These are phyloP conservation scores for Ceratobasidium theobromae DNA, from an alignment of 1,284 basidiomycete species.

Conservation along the genomic window DNA sequence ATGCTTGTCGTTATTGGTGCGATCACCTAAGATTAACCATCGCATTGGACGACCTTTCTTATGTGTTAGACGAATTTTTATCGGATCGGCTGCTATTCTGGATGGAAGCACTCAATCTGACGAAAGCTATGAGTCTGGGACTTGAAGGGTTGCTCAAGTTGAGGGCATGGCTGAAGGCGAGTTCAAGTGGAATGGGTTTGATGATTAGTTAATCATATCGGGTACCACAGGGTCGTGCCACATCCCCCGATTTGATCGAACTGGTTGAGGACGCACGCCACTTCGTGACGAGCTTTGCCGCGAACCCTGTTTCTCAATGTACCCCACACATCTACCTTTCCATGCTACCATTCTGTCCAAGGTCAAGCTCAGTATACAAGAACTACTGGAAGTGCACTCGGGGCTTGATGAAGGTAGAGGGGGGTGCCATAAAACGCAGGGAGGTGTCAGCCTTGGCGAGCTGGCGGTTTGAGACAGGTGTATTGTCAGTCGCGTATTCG, in stretches of 20 bases:
- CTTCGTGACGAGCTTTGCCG: not conserved
- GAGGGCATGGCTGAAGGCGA: not conserved
- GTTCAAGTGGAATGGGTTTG: not conserved
- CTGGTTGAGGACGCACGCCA: not conserved
- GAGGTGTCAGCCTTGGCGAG: not conserved
- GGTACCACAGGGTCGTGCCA: not conserved
- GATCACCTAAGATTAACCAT: not conserved
- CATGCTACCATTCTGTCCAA: not conserved
- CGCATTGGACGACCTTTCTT: not conserved
- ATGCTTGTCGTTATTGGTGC: not conserved
- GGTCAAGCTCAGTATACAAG: not conserved
- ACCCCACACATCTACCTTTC: not conserved
- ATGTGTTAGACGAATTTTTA: not conserved
- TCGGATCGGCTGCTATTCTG: not conserved
- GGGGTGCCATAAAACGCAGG: not conserved
- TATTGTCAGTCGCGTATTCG: not conserved
- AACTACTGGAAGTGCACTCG: not conserved
- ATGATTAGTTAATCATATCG: not conserved
- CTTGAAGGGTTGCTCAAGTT: not conserved
- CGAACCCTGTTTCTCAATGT: not conserved
- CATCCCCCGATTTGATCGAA: not conserved
- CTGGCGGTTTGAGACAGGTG: not conserved
- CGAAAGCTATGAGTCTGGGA: not conserved
- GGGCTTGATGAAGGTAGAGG: not conserved
- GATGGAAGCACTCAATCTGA: constrained; percentile 5